Conservation (phyloP, 116 monocot species). For the Posidonia oceanica region DNA sequence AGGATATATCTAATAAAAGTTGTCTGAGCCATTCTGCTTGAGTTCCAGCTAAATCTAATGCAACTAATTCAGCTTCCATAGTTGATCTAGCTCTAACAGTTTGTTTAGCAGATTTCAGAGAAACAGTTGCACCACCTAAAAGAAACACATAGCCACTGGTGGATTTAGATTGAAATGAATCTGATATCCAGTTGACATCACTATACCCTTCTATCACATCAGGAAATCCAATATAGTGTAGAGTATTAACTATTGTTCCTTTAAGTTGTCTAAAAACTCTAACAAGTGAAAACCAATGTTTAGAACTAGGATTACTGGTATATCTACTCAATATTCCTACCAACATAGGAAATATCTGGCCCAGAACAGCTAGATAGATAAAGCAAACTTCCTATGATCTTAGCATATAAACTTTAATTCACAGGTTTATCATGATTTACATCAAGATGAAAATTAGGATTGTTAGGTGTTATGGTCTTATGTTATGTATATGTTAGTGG, state of each 20-base stretch:
- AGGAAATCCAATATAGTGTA: too few species aligned
- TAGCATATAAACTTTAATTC: conserved; percentile 1
- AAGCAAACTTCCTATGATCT: conserved; percentile 7
- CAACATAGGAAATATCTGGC: conserved; percentile 8
- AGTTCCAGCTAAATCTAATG: conserved; percentile 1
- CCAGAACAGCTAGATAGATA: conserved; percentile 4
- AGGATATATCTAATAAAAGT: too few species aligned
- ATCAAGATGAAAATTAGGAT: not conserved
- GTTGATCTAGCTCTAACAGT: conserved; percentile 1
- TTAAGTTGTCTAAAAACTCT: conserved; percentile 13
- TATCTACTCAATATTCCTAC: conserved; percentile 9
- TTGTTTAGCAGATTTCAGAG: conserved; percentile 6
- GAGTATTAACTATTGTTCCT: not conserved
- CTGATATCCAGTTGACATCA: conserved; percentile 5
- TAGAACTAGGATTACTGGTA: not conserved
- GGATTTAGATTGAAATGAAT: conserved; percentile 8
- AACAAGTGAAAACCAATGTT: conserved; percentile 1
- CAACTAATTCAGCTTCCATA: conserved; percentile 8
- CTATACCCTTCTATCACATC: conserved; percentile 8
- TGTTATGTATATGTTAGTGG: too few species aligned
- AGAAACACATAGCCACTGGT: conserved; percentile 13
- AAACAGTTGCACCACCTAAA: conserved; percentile 5
- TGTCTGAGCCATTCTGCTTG: conserved; percentile 5
- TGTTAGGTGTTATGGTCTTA: too few species aligned
- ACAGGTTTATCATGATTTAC: not conserved